These are phyloP conservation scores for Macrocybe gigantea DNA, from an alignment of 768 basidiomycete species.

Conservation along the genomic window DNA sequence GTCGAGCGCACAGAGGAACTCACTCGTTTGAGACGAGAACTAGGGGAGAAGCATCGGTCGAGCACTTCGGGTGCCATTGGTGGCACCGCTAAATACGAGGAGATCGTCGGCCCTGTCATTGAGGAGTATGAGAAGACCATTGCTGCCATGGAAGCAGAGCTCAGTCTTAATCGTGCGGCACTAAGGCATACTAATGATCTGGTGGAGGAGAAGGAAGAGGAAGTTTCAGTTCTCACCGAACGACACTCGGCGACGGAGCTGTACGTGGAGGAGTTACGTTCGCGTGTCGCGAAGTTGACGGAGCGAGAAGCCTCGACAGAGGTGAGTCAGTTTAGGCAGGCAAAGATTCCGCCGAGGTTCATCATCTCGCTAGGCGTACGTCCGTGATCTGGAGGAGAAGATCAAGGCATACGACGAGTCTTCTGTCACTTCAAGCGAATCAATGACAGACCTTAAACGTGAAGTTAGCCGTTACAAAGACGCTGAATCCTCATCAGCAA, in stretches of 20 bases:
- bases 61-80: slow-evolving; percentile 56
- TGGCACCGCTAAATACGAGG: slow-evolving; percentile 78
- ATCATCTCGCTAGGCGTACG: slow-evolving; percentile 63
- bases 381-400: slow-evolving; percentile 90
- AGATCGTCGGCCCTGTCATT: slow-evolving; percentile 95
- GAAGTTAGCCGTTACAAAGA: slow-evolving; percentile 80
- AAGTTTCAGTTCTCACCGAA: slow-evolving; percentile 58
- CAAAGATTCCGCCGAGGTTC: slow-evolving; percentile 8
- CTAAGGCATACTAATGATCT: slow-evolving; percentile 88
- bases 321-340: slow-evolving; percentile 36
- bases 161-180: slow-evolving; percentile 82
- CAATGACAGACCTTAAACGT: slow-evolving; percentile 76
- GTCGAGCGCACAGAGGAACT: slow-evolving; percentile 88
- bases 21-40: slow-evolving; percentile 69
- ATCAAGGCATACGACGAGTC: slow-evolving; percentile 83
- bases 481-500: slow-evolving; percentile 58
- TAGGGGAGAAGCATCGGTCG: slow-evolving; percentile 66
- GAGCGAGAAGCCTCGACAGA: slow-evolving; percentile 92
- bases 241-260: slow-evolving; percentile 75
- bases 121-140: slow-evolving; percentile 99
- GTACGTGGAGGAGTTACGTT: slow-evolving; percentile 82
- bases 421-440: slow-evolving; percentile 68
- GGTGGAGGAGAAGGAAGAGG: slow-evolving; percentile 87
- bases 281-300: slow-evolving; percentile 71
- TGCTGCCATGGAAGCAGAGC: slow-evolving; percentile 87